These are phyloP conservation scores for Epichloe hybrida DNA, from an alignment of 2,329 filamentous ascomycete genomes.

Conservation along the genomic window DNA sequence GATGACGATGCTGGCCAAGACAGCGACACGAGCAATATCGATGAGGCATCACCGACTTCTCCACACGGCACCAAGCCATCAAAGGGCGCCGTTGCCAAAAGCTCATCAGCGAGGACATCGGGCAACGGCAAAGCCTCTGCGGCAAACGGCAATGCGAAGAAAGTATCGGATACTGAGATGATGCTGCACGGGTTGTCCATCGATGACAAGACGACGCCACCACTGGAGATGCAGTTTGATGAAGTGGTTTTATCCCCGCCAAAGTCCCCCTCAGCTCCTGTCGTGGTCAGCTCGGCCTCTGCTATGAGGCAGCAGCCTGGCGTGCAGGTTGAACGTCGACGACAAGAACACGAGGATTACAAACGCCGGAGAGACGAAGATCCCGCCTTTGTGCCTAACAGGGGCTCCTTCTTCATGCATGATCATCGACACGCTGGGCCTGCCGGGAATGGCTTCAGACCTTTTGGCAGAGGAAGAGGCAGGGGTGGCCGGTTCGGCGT, in stretches of 20 bases:
- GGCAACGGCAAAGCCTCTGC: conserved; percentile 24
- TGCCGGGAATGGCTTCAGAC: conserved; percentile 63
- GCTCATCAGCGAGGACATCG: conserved; percentile 23
- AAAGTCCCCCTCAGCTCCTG: conserved; percentile 31
- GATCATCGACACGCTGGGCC: conserved; percentile 74
- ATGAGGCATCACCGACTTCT: conserved; percentile 39
- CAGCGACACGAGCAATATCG: conserved; percentile 51
- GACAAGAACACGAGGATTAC: conserved; percentile 83
- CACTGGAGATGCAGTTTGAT: conserved; percentile 34
- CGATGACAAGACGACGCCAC: conserved; percentile 25
- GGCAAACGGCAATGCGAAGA: conserved; percentile 19
- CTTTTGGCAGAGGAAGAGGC: conserved; percentile 54
- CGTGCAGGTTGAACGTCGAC: conserved; percentile 53
- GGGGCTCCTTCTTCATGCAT: conserved; percentile 97
- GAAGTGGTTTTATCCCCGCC: conserved; percentile 25
- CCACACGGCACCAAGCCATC: conserved; percentile 27
- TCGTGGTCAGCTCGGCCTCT: conserved; percentile 41
- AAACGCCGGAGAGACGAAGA: conserved; percentile 77
- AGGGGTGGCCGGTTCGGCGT: conserved; percentile 46
- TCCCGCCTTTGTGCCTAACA: conserved; percentile 85
- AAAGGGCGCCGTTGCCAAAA: conserved; percentile 24
- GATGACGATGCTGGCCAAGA: conserved; percentile 47
- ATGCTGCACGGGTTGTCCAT: conserved; percentile 43
- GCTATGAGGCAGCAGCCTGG: conserved; percentile 36
- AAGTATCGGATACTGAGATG: conserved; percentile 40